Conservation (phyloP, 78 protist species). For the Pigoraptor vietnamica region DNA sequence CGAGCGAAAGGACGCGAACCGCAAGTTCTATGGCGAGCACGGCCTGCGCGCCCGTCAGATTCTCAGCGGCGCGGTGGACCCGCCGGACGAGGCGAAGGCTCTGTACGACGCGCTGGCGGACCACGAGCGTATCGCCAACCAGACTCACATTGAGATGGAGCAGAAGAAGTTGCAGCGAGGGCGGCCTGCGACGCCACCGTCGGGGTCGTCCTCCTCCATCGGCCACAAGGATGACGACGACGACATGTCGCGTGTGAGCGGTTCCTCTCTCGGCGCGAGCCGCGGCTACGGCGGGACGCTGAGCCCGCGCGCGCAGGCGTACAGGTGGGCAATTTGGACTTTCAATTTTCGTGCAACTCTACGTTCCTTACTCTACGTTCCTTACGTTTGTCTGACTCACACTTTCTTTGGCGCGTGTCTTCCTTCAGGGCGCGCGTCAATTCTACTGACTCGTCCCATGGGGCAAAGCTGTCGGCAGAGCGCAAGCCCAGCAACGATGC, state of each 20-base stretch:
- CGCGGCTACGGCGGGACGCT: too few species aligned
- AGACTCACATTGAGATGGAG: neutral
- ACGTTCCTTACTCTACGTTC: too few species aligned
- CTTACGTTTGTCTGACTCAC: too few species aligned
- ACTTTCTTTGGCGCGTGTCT: too few species aligned
- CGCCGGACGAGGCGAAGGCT: neutral
- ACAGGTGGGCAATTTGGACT: neutral
- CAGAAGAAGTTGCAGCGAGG: neutral
- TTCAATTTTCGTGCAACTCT: too few species aligned
- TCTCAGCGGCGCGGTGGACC: neutral
- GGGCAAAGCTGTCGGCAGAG: too few species aligned
- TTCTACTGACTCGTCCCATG: too few species aligned
- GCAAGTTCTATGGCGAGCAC: constrained; percentile 4
- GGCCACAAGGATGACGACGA: neutral
- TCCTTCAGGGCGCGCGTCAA: too few species aligned
- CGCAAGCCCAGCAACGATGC: too few species aligned
- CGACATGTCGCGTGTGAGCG: too few species aligned
- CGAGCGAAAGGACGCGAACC: constrained; percentile 27
- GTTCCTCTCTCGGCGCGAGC: too few species aligned
- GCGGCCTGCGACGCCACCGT: neutral
- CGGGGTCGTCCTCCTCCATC: neutral
- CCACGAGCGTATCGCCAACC: neutral
- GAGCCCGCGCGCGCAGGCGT: neutral
- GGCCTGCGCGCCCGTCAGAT: neutral
- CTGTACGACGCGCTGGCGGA: neutral